Evolutionary conservation across 441 rosid species (phyloP), one percentile per base, ranked within the genome.

Genomic region (Erysimum pusillum): DNA sequence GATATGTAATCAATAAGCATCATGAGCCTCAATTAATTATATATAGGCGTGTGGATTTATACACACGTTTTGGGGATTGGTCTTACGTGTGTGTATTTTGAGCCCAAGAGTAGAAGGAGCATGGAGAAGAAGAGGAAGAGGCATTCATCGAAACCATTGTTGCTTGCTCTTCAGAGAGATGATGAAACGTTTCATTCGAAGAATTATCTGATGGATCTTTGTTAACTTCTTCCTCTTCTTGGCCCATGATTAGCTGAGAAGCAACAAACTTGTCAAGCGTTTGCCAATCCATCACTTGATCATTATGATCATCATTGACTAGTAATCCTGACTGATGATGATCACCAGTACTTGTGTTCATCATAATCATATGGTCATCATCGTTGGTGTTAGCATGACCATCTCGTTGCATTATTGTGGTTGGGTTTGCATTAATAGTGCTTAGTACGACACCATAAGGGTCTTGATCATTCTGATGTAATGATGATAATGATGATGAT

Each of bases 181-280:
- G 76, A 20, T 77, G 76, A 71, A 72, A 78, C 12, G 77, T 72
- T 72, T 72, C 73, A 52, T 42, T 72, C 2, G 74, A 78, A 51
- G 73, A 60, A 34, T 72, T 66, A 48, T 77, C 72, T 41, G 74
- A 78, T 72, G 77, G 77, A 45, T 72, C 77, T 66, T 72, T 78
- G 51, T 71, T 72, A 59, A 72, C 73, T 46, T 76, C 76, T 66
- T 73, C 84, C n/a, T 82, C 91, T 13, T 85, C 92, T 66, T 86
- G 94, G 85, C 92, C 87, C 78, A 74, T 73, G 36, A 66, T 66
- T 64, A 94, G 82, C 66, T 94, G 99, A 64, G 96, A 92, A 18
- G 99, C 99, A 32, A 94, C 99, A 79, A 94, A 92, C 83, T 92
- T 94, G 77, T 94, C 96, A 6, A 94, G 89, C 36, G 90, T 89